Evolutionary conservation across 768 basidiomycete genomes (phyloP).

Genomic region (Paxillus ammoniavirescens): DNA sequence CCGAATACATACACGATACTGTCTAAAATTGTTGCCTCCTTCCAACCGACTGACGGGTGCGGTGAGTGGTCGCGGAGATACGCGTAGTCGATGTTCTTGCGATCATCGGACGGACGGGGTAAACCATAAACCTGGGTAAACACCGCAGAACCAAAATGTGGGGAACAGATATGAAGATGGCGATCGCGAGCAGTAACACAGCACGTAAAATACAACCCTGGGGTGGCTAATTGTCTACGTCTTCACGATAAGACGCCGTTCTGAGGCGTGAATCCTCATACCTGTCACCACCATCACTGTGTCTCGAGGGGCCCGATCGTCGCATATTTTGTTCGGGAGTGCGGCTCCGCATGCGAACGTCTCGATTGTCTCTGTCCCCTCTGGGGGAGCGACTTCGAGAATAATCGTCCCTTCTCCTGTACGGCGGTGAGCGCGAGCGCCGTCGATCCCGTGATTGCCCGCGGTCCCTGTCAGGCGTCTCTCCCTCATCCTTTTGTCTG

Average conservation of each 20-base stretch:
- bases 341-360: constrained; percentile 12
- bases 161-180: not conserved
- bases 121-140: not conserved
- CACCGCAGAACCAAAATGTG: not conserved
- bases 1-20: not conserved
- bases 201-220: constrained; percentile 1
- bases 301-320: not conserved
- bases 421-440: constrained; percentile 17
- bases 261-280: constrained; percentile 4
- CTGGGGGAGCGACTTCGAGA: constrained; percentile 3
- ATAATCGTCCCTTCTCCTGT: not conserved
- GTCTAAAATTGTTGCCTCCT: not conserved
- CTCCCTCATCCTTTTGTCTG: constrained; percentile 5
- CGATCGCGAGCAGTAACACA: not conserved
- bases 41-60: not conserved
- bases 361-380: constrained; percentile 2
- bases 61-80: not conserved
- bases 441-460: constrained; percentile 6
- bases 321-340: constrained; percentile 18
- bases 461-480: constrained; percentile 11
- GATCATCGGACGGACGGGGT: not conserved
- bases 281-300: constrained; percentile 4
- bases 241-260: not conserved
- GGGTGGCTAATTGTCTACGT: not conserved
- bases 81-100: not conserved